Evolutionary conservation across 2,329 filamentous ascomycete species (phyloP).

Genomic region (Colletotrichum lupini): DNA sequence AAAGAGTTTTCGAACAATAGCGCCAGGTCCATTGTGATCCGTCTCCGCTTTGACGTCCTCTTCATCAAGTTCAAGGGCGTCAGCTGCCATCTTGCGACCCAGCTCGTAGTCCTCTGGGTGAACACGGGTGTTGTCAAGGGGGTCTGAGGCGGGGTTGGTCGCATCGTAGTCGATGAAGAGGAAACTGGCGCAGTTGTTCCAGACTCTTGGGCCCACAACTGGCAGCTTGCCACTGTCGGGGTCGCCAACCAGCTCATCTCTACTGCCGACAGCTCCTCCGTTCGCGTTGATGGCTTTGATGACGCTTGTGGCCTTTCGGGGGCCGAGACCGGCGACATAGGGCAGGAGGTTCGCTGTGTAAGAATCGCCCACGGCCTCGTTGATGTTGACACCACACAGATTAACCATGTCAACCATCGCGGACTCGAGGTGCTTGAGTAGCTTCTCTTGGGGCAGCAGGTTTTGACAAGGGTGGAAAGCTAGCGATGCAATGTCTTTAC

Average conservation of each 20-base stretch:
- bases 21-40: conserved; percentile 88
- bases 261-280: conserved; percentile 84
- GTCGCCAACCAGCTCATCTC: conserved; percentile 90
- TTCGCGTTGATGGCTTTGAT: conserved; percentile 88
- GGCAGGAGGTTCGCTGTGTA: conserved; percentile 90
- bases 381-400: conserved; percentile 93
- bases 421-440: conserved; percentile 89
- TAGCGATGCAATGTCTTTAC: conserved; percentile 87
- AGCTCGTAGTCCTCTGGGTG: conserved; percentile 99
- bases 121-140: conserved; percentile 95
- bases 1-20: conserved; percentile 94
- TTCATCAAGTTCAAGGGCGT: conserved; percentile 95
- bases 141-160: conserved; percentile 85
- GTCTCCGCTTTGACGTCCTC: conserved; percentile 97
- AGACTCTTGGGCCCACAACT: conserved; percentile 89
- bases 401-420: conserved; percentile 99
- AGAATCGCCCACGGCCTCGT: conserved; percentile 84
- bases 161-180: conserved; percentile 89
- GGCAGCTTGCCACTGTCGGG: conserved; percentile 81
- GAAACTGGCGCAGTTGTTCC: conserved; percentile 97
- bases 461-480: conserved; percentile 92
- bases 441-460: conserved; percentile 86
- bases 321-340: conserved; percentile 90
- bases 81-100: conserved; percentile 97
- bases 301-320: conserved; percentile 84